Evolutionary conservation across 148 eudicot species (phyloP).

Genomic region (Amaranthus palmeri): DNA sequence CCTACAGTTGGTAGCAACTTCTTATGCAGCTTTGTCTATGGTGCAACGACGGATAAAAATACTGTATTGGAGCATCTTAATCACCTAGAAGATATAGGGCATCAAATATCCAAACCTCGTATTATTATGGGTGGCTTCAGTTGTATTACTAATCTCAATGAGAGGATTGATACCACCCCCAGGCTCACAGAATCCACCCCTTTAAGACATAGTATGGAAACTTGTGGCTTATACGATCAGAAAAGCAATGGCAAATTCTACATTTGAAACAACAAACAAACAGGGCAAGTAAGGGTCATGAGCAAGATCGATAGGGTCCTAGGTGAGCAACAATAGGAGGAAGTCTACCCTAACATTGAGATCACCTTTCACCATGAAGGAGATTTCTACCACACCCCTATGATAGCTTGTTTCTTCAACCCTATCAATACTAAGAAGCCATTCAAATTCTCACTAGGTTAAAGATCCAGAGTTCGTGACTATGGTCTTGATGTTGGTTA

Average conservation of each 20-base stretch:
- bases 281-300: not conserved
- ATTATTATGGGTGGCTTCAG: not conserved
- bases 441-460: not conserved
- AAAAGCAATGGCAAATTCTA: not conserved
- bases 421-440: not conserved
- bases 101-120: not conserved
- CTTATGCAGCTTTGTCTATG: not conserved
- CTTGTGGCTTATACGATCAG: not conserved
- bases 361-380: not conserved
- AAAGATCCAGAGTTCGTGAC: not conserved
- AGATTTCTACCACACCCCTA: not conserved
- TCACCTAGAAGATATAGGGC: not conserved
- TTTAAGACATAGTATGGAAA: not conserved
- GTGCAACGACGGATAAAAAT: not conserved
- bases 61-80: not conserved
- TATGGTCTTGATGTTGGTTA: too few species aligned
- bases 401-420: not conserved
- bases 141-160: not conserved
- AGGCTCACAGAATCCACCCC: not conserved
- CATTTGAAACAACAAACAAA: not conserved
- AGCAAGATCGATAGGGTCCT: not conserved
- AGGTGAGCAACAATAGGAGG: not conserved
- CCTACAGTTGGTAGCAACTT: not conserved
- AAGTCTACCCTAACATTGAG: not conserved
- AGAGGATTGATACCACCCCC: not conserved